phyloP scores from a whole-genome alignment of 1,284 basidiomycete species.

The Vanrija sp. region DNA sequence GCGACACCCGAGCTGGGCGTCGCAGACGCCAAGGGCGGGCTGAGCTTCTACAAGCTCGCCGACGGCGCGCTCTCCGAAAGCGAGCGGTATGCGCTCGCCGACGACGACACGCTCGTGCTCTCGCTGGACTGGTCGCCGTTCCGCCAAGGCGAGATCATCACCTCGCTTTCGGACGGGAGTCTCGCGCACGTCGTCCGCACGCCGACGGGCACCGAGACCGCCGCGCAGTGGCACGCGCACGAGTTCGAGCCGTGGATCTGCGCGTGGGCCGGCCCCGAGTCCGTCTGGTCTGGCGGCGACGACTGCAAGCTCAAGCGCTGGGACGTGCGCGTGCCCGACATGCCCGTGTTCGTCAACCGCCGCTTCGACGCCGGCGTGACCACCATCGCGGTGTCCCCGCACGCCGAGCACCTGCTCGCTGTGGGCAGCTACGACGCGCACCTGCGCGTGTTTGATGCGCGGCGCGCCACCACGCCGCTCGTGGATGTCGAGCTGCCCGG shows the following conservation, averaged over 20 bases:
- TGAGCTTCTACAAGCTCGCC: slow-evolving; percentile 60
- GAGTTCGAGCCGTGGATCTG: slow-evolving; percentile 93
- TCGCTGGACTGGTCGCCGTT: slow-evolving; percentile 66
- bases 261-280: slow-evolving; percentile 81
- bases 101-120: slow-evolving; percentile 65
- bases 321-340: slow-evolving; percentile 70
- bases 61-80: slow-evolving; percentile 18
- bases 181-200: slow-evolving; percentile 60
- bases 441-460: slow-evolving; percentile 78
- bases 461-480: slow-evolving; percentile 63
- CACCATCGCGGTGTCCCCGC: slow-evolving; percentile 77
- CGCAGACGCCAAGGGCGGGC: slow-evolving; percentile 75
- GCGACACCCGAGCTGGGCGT: slow-evolving; percentile 57
- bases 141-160: slow-evolving; percentile 53
- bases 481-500: slow-evolving; percentile 70
- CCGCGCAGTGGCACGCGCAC: slow-evolving; percentile 75
- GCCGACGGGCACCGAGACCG: slow-evolving; percentile 47
- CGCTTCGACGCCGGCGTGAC: slow-evolving; percentile 91
- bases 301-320: slow-evolving; percentile 86
- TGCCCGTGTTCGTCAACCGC: slow-evolving; percentile 69
- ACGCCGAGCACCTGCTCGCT: slow-evolving; percentile 74
- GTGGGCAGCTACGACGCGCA: slow-evolving; percentile 89
- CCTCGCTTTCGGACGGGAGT: slow-evolving; percentile 73
- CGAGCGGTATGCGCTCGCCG: slow-evolving; percentile 59
- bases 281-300: slow-evolving; percentile 89